Conservation (phyloP, 768 basidiomycete genomes). For the Lyophyllum shimeji region DNA sequence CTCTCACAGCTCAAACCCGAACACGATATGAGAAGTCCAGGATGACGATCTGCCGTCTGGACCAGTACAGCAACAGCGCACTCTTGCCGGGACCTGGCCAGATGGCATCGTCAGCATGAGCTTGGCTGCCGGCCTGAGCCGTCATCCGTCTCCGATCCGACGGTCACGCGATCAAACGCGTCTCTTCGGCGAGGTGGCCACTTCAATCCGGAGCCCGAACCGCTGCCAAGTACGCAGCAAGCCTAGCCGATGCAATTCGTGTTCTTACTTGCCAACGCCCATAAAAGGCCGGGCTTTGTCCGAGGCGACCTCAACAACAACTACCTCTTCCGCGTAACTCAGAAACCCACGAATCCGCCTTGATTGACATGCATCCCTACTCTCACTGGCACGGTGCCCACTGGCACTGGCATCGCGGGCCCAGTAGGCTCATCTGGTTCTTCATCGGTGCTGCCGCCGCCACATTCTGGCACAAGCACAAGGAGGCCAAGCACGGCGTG, state of each 20-base stretch:
- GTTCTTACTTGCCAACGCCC: neutral
- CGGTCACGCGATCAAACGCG: conserved; percentile 3
- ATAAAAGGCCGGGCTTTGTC: neutral
- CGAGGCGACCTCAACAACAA: neutral
- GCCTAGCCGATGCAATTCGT: conserved; percentile 15
- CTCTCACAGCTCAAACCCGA: too few relatives aligned
- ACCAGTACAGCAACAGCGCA: too few relatives aligned
- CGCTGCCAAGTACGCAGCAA: neutral
- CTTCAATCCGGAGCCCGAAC: neutral
- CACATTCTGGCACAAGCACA: conserved; percentile 40
- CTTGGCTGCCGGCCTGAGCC: too few relatives aligned
- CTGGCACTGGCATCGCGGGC: conserved; percentile 27
- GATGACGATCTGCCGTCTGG: too few relatives aligned
- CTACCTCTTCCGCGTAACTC: neutral
- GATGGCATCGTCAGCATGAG: neutral
- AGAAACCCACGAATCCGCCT: neutral
- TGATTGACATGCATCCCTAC: conserved; percentile 14
- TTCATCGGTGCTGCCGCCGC: conserved; percentile 52
- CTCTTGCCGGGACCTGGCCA: neutral
- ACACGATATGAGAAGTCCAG: too few relatives aligned
- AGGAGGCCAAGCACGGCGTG: conserved; percentile 28
- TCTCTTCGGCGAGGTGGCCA: neutral
- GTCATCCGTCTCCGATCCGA: too few relatives aligned
- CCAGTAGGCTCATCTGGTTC: conserved; percentile 73
- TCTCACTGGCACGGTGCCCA: conserved; percentile 1